Percentiles rank a stretch among this genome's conserved stretches.
Evolutionary conservation across 768 basidiomycete genomes (phyloP).

Genomic region (Tephrocybe rancida): DNA sequence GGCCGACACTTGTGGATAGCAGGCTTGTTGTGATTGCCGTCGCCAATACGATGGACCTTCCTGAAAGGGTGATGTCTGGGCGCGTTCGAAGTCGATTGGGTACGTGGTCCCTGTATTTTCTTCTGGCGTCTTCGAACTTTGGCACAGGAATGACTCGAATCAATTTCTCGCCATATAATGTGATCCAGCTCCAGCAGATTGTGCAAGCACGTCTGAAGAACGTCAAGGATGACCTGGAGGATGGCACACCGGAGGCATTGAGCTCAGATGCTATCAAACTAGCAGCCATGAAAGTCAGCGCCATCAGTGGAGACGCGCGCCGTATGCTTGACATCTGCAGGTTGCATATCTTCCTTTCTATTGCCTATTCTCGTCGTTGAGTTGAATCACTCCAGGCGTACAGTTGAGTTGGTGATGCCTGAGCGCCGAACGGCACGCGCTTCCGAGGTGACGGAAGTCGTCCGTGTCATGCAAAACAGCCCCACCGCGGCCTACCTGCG

Average conservation of each 20-base stretch:
- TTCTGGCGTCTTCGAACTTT: background rate
- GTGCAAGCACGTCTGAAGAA: conserved; percentile 78
- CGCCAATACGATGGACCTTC: conserved; percentile 98
- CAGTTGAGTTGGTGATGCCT: conserved; percentile 76
- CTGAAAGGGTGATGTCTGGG: conserved; percentile 90
- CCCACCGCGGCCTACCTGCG: conserved; percentile 84
- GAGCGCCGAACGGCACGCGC: conserved; percentile 56
- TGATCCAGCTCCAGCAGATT: conserved; percentile 78
- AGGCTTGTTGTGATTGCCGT: conserved; percentile 95
- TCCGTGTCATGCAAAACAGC: conserved; percentile 87
- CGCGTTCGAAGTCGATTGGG: conserved; percentile 92
- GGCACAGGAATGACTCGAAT: conserved; percentile 86
- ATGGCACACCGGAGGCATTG: conserved; percentile 54
- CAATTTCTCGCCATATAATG: conserved; percentile 89
- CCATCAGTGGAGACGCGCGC: conserved; percentile 92
- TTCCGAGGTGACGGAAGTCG: conserved; percentile 76
- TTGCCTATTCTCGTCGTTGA: background rate
- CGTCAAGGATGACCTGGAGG: conserved; percentile 52
- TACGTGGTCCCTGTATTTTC: conserved; percentile 27
- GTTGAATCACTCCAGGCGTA: conserved; percentile 50
- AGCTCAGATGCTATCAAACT: conserved; percentile 77
- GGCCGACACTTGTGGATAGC: conserved; percentile 89
- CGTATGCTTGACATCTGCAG: conserved; percentile 92
- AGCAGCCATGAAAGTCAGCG: conserved; percentile 69
- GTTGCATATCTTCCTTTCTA: conserved; percentile 33